Conservation (phyloP, 176 grass and related monocot genomes). For the Bolboschoenus planiculmis region DNA sequence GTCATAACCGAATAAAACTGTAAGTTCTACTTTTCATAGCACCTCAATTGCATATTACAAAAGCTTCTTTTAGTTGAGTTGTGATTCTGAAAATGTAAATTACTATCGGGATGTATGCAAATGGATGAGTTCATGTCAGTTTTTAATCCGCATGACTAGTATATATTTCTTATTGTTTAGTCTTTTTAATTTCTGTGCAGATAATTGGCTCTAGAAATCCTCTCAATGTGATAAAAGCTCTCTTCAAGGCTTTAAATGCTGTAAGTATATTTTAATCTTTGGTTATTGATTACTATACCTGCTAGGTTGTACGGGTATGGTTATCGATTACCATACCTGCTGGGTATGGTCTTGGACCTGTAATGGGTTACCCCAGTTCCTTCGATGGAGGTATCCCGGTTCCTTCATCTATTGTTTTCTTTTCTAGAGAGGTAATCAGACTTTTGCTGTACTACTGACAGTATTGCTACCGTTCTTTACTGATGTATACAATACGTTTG, state of each 20-base stretch:
- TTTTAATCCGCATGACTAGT: not conserved
- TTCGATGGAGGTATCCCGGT: not conserved
- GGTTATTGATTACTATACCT: not conserved
- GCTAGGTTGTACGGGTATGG: not conserved
- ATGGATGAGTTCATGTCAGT: not conserved
- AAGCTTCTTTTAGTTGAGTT: not conserved
- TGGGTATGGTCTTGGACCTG: not conserved
- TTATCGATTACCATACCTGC: not conserved
- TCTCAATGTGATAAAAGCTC: slow-evolving; percentile 81
- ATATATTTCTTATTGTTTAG: not conserved
- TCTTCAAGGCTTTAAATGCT: slow-evolving; percentile 91
- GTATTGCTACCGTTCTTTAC: not conserved
- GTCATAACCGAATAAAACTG: not conserved
- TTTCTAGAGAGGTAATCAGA: not conserved
- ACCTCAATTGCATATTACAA: not conserved
- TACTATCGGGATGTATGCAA: not conserved
- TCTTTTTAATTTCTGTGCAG: slow-evolving; percentile 20
- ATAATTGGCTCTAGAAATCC: slow-evolving; percentile 98
- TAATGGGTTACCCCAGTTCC: not conserved
- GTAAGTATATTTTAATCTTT: slow-evolving; percentile 35
- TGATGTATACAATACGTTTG: slow-evolving; percentile 6
- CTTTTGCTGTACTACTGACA: not conserved
- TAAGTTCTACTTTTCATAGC: not conserved
- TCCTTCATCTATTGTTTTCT: not conserved
- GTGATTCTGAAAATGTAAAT: not conserved